phyloP scores from a whole-genome alignment of 306 rosid species.

The Vigna nakashimae region DNA sequence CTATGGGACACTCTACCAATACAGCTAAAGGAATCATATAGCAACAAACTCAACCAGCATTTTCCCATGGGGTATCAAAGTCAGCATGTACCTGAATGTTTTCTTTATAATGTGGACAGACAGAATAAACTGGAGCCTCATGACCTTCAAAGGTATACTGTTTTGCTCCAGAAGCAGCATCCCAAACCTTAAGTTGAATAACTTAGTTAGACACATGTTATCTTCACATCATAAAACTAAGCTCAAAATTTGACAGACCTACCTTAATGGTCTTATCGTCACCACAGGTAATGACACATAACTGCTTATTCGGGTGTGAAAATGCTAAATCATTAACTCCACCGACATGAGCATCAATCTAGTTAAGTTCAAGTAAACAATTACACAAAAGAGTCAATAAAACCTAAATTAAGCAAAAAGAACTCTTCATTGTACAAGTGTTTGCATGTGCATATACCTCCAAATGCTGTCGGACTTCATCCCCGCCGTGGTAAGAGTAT shows the following conservation, averaged over 20 bases:
- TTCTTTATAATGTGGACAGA: constrained; percentile 96
- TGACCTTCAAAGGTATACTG: constrained; percentile 94
- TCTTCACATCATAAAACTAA: constrained; percentile 40
- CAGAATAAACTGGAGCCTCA: constrained; percentile 96
- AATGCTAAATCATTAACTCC: constrained; percentile 98
- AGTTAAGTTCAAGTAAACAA: constrained; percentile 39
- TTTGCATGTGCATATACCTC: constrained; percentile 61
- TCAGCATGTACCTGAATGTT: constrained; percentile 76
- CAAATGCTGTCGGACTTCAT: constrained; percentile 77
- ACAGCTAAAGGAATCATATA: constrained; percentile 26
- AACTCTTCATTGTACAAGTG: constrained; percentile 20
- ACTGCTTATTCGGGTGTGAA: constrained; percentile 95
- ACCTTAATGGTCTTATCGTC: constrained; percentile 98
- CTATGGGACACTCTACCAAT: constrained; percentile 24
- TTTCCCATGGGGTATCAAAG: constrained; percentile 7
- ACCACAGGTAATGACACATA: constrained; percentile 96
- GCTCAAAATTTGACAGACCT: constrained; percentile 41
- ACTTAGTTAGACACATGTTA: constrained; percentile 38
- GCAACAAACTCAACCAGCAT: constrained; percentile 17
- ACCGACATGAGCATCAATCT: constrained; percentile 99
- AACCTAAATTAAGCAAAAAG: constrained; percentile 29
- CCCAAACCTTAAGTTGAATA: constrained; percentile 82
- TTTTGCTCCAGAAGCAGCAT: constrained; percentile 82
- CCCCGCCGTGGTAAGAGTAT: constrained; percentile 80
- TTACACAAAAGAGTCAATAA: constrained; percentile 21